Evolutionary conservation across 176 grass and related monocot species (phyloP), one percentile per base, ranked within the genome.

Genomic region (Zoysia japonica): DNA sequence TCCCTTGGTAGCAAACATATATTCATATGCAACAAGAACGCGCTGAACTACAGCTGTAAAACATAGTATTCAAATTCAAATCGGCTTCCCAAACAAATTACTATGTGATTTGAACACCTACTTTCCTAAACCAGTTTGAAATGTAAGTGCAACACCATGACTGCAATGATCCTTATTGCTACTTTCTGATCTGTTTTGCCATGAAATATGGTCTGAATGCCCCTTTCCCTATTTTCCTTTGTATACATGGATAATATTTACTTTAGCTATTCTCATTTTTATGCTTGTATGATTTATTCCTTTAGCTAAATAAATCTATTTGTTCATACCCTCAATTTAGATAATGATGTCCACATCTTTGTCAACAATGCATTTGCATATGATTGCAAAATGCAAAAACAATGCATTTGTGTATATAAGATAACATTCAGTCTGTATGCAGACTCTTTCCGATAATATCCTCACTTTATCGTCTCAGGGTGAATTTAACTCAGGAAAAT

Each of bases 401-500:
- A 28, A 28, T 61, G 11, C 72, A 70, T 70, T 76, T 76, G 82
- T 10, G 37, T 85, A 71, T 76, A 65, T 65, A 52, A 80, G 40
- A 47, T 54, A 70, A 64, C 46, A 38, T 41, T 51, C 14, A 15
- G 61, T 74, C 75, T 66, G 61, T 54, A 57, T 78, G 59, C 54
- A 70, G 6, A 53, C 54, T 70, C 39, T 65, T 80, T 39, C 5
- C 40, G 42, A 84, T 20, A 64, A 47, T 12, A 74, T 74, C 35
- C 36, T 75, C 36, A 52, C 65, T 65, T 14, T 37, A 77, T 63
- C 54, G 57, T 82, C 20, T 83, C 82, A 99, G 96, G 92, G 96
- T 70, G 96, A 99, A 91, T 99, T 95, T 87, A 99, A 99, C 62
- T 95, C 90, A 5, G 96, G 92, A 77, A 95, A 99, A 89, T 99